Evolutionary conservation across 345 rosid species (phyloP), one percentile per base, ranked within the genome.

Genomic region (Arabidopsis arenosa): DNA sequence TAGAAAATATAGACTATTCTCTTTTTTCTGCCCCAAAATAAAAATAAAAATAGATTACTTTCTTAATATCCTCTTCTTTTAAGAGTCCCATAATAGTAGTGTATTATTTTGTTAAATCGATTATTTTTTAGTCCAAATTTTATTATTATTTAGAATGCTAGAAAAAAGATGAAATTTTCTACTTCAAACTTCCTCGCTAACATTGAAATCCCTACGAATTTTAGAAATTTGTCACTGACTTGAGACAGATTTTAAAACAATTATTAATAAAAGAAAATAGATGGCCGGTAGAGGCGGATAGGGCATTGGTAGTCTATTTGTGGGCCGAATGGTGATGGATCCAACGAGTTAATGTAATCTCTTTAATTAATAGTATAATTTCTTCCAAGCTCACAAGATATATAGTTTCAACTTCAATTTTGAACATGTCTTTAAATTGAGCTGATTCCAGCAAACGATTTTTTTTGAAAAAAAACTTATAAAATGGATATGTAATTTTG

Each of bases 321-420:
- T 59, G 47, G 64, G 45, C 47, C 32, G 47, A 59, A 37, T 6
- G 64, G n/a, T 18, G 45, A 59, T 36, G 45, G 63, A 59, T 59
- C 64, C 45, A 2, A 59, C 32, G 30, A 17, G 5, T 37, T 13
- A 59, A 37, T 37, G 64, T 9, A 36, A 4, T 18, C 21, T 18
- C 21, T 59, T 57, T 33, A 6, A 33, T 33, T 33, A 33, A 33
- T 33, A 33, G 9, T 12, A 18, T 18, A 18, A 1, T 54, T 54
- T 54, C 41, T 7, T 37, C 41, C 43, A 39, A 39, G 12, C 12
- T 39, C 43, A 39, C 43, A 39, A 9, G 39, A 18, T 18, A 18
- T 18, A 35, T 35, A 6, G 5, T 58, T 8, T 35, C 14, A 33
- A 2, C 5, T 35, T 57, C 7, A 57, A 13, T 21, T 53, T 26